Percentiles rank a stretch among this genome's conserved stretches.
Evolutionary conservation across 768 basidiomycete species (phyloP).

Genomic region (Leccinum aurantiacum): DNA sequence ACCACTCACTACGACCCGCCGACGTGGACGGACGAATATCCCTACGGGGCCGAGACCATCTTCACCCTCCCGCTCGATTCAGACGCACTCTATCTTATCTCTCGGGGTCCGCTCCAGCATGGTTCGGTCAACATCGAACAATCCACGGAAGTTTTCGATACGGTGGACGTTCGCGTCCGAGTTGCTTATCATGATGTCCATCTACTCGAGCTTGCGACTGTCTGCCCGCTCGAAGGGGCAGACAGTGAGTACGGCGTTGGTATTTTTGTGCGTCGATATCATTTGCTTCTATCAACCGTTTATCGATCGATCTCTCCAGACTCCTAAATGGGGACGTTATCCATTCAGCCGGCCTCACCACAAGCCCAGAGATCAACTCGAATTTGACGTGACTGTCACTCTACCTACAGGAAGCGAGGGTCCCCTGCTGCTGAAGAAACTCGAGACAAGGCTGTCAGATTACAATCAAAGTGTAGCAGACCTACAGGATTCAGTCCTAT

Average conservation of each 20-base stretch:
- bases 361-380: slow-evolving; percentile 19
- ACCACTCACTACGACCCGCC: slow-evolving; percentile 26
- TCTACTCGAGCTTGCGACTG: slow-evolving; percentile 23
- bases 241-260: slow-evolving; percentile 32
- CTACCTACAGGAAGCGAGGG: slow-evolving; percentile 34
- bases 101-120: slow-evolving; percentile 29
- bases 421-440: slow-evolving; percentile 37
- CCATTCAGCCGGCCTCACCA: neutral
- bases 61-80: slow-evolving; percentile 33
- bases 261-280: slow-evolving; percentile 31
- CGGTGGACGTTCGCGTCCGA: slow-evolving; percentile 30
- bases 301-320: slow-evolving; percentile 27
- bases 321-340: slow-evolving; percentile 18
- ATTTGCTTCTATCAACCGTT: neutral
- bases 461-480: slow-evolving; percentile 39
- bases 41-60: slow-evolving; percentile 25
- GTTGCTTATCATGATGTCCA: slow-evolving; percentile 22
- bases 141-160: slow-evolving; percentile 29
- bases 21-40: slow-evolving; percentile 20
- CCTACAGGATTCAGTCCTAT: slow-evolving; percentile 35
- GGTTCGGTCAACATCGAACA: slow-evolving; percentile 32
- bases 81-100: slow-evolving; percentile 31
- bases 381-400: slow-evolving; percentile 37
- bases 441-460: slow-evolving; percentile 44
- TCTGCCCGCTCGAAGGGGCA: slow-evolving; percentile 32